A percentile compares a stretch with the other conserved stretches of the same genome.
phyloP scores from a whole-genome alignment of 108 stramenopile species.

The Fistulifera solaris region DNA sequence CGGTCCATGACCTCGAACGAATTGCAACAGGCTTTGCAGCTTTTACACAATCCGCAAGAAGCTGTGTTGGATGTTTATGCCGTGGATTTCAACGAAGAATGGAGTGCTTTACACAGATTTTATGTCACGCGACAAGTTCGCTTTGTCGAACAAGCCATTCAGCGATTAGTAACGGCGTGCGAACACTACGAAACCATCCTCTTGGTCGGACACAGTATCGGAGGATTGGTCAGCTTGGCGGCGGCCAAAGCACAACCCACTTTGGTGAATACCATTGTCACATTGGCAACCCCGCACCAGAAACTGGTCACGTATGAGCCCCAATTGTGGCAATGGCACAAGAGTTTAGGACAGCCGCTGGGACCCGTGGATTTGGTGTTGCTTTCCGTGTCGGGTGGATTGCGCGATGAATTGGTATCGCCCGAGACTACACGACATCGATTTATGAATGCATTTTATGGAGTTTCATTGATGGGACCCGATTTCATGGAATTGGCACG shows the following conservation, averaged over 20 bases:
- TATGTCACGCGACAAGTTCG: constrained; percentile 44
- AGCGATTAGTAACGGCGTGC: constrained; percentile 20
- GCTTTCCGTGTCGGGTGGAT: constrained; percentile 64
- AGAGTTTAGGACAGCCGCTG: constrained; percentile 7
- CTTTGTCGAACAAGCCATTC: constrained; percentile 40
- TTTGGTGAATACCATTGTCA: constrained; percentile 1
- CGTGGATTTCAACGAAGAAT: constrained; percentile 64
- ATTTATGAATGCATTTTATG: no score
- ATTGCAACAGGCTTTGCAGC: constrained; percentile 1
- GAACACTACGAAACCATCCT: constrained; percentile 21
- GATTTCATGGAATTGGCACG: constrained; percentile 8
- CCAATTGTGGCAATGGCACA: constrained; percentile 11
- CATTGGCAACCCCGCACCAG: constrained; percentile 31
- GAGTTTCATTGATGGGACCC: no score
- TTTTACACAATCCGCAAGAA: constrained; percentile 7
- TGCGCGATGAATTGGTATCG: constrained; percentile 77
- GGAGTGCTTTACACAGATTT: constrained; percentile 55
- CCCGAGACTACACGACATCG: no score
- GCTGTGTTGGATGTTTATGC: constrained; percentile 75
- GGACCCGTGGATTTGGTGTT: constrained; percentile 10
- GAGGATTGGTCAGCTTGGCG: constrained; percentile 47
- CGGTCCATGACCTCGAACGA: not conserved
- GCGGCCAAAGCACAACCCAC: constrained; percentile 10
- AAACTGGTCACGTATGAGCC: constrained; percentile 1
- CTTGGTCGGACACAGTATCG: constrained; percentile 72